Base-by-base conservation (phyloP, 495 filamentous ascomycete genomes). In the Oidiodendron maius region DNA sequence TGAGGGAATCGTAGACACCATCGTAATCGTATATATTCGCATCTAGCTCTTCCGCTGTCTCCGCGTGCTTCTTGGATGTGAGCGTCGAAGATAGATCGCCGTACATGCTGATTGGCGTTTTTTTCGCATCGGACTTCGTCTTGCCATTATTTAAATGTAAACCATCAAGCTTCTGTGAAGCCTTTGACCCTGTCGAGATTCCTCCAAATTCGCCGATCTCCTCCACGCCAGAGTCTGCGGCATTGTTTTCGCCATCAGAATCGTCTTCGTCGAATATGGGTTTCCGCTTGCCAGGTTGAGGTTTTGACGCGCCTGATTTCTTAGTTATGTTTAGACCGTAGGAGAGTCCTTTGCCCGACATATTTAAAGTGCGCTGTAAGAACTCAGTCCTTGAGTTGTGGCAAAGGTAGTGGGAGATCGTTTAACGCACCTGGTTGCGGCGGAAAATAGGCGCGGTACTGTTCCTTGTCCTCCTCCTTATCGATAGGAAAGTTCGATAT, bases 11-110 rank as follows among this genome's bases (percentile, higher is more conserved):
- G 64, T 85, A 87, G 11, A 81, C 80, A 2, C 70, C 72, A 55
- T 89, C 84, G 64, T 89, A 89, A 64, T 88, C 85, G 66, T 86
- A 89, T 57, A 89, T 82, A 22, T 73, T 75, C 3, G 84, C 66
- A 60, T 89, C 85, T 8, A 79, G 46, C 34, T 69, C 67, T 23
- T 71, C 69, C n/a, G 82, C 82, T 9, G 72, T 72, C 50, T 76
- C 64, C 22, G 73, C 69, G 52, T 81, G 68, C 38, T 76, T 78
- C 41, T 70, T 70, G 38, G 78, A 77, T 39, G 71, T 69, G 23
- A 74, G 65, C 0, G 70, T 66, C 55, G 72, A 70, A 34, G 78
- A 82, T 4, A 82, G 64, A 51, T 81, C 72, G 25, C 72, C 70
- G 53, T 79, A 78, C 52, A 68, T 63, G 9, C 61, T 61, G 18